Conservation (phyloP, 2,329 filamentous ascomycete genomes). For the Trichoderma afroharzianum region DNA sequence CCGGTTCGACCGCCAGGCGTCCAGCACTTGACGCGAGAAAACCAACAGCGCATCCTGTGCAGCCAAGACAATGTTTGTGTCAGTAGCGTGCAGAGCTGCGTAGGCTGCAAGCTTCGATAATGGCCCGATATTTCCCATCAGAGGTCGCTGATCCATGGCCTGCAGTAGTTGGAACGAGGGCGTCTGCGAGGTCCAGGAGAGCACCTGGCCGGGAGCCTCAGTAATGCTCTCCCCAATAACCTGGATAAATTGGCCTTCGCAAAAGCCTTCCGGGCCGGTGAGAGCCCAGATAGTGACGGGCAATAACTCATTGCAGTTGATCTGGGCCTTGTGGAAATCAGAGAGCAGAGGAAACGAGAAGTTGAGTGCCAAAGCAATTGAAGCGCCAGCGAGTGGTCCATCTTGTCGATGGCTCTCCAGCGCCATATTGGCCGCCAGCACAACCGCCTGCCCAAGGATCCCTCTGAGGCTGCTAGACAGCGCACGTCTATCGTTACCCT, state of each 20-base stretch:
- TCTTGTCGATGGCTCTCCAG: conserved; percentile 47
- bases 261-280: conserved; percentile 69
- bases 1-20: conserved; percentile 71
- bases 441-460: conserved; percentile 69
- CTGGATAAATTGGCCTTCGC: conserved; percentile 70
- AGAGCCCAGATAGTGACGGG: conserved; percentile 66
- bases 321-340: conserved; percentile 50
- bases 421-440: conserved; percentile 73
- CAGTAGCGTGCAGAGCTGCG: conserved; percentile 53
- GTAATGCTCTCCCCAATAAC: conserved; percentile 65
- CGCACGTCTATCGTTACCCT: conserved; percentile 58
- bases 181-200: conserved; percentile 62
- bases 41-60: conserved; percentile 60
- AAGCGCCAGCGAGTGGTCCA: conserved; percentile 41
- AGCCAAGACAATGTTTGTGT: conserved; percentile 44
- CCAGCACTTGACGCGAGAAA: conserved; percentile 63
- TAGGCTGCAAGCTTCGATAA: conserved; percentile 63
- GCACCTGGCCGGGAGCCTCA: conserved; percentile 38
- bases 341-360: conserved; percentile 72
- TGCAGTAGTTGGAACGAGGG: conserved; percentile 59
- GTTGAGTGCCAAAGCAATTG: conserved; percentile 68
- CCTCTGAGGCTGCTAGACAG: conserved; percentile 60
- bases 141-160: conserved; percentile 55
- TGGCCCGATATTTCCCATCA: conserved; percentile 65
- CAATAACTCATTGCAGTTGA: conserved; percentile 68